Conservation (phyloP, 495 filamentous ascomycete genomes). For the Choiromyces venosus region DNA sequence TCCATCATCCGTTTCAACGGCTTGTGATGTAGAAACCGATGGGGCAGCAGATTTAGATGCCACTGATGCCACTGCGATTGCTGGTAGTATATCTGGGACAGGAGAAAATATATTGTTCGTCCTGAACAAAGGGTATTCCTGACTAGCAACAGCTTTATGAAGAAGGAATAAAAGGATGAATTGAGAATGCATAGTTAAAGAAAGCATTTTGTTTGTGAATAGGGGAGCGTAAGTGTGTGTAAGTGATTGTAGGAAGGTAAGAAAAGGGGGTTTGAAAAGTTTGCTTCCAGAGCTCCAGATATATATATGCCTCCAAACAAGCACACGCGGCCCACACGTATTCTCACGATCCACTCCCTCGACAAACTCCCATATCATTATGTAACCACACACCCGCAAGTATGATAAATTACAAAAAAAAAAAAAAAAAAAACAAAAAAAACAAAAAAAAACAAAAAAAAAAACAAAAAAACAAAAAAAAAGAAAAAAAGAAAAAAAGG, state of each 20-base stretch:
- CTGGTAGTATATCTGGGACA: background rate
- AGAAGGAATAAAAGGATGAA: background rate
- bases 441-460: background rate
- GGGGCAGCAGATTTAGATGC: background rate
- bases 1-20: background rate
- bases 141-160: background rate
- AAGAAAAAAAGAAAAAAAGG: constrained; percentile 10
- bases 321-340: background rate
- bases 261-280: background rate
- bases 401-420: constrained; percentile 11
- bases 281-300: background rate
- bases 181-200: background rate
- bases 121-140: background rate
- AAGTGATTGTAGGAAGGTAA: background rate
- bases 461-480: background rate
- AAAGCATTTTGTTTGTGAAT: background rate
- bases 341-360: background rate
- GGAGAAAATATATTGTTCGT: background rate
- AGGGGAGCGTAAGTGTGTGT: background rate
- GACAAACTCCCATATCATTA: background rate
- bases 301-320: background rate
- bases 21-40: background rate
- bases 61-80: background rate
- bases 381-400: background rate
- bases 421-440: too few relatives aligned